Base-by-base conservation (phyloP, 352 stramenopile species). In the Globisporangium emineosum region DNA sequence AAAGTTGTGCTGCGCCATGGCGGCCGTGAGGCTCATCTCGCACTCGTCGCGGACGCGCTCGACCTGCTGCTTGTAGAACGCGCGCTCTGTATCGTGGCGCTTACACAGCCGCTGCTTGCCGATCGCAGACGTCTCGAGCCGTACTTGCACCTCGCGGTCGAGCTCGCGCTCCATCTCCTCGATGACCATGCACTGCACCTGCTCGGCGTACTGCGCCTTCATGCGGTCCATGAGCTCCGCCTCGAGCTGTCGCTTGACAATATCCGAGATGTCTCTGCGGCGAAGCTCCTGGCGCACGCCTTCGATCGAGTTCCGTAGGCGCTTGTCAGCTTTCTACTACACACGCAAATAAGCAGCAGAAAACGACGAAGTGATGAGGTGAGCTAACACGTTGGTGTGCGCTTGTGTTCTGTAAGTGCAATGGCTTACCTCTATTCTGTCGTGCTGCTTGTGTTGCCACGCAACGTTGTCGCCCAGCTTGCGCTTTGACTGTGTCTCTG, bases 1-100 rank as follows among this genome's bases (percentile, higher is more conserved):
- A 30, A 94, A 64, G 64, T 92, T 94, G 73, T 75, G 83, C 67
- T 89, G 80, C 45, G 78, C 77, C 68, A 88, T 88, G 6, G 76
- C 78, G 0, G 78, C 60, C 0, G 78, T 82, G 53, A 92, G 80
- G 57, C 72, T 74, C 68, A 89, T 67, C 68, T 92, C 80, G 60
- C 82, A 90, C 69, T 92, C 83, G 35, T 62, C 71, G 0, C 70
- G 78, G 53, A 91, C 72, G 9, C 83, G 74, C 56, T 86, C 69
- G 62, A 94, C 83, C 64, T 90, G 86, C 35, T 71, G 50, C 52
- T 76, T 76, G 68, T 85, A 75, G 67, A 85, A 78, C 8, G 47
- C 68, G 0, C 86, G 77, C 19, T 91, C 83, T 15, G 67, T 70
- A 19, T 82, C 76, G 43, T 90, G 77, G 47, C 74, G 72, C 19